phyloP scores from a whole-genome alignment of 371 early-diverging fungal genomes.

The Syncephalis fuscata region DNA sequence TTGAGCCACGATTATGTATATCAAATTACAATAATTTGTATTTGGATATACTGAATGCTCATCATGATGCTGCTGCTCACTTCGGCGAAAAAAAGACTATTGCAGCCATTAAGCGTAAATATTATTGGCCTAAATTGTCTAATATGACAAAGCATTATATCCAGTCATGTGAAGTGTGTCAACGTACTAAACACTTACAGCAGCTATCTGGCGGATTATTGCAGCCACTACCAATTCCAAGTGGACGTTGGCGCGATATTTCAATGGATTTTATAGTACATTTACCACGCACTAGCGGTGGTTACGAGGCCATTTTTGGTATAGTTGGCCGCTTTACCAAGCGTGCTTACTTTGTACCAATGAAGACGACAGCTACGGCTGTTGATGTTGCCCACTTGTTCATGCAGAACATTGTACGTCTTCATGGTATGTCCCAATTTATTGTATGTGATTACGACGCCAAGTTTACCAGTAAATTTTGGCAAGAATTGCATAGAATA shows the following conservation, averaged over 20 bases:
- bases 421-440: no score
- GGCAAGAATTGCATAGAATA: no score
- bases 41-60: conserved; percentile 5
- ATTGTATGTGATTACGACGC: no score
- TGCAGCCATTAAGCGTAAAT: conserved; percentile 14
- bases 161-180: conserved; percentile 16
- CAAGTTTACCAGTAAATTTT: no score
- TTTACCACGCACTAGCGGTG: conserved; percentile 10
- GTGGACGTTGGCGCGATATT: conserved; percentile 19
- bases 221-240: conserved; percentile 16
- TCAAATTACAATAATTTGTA: conserved; percentile 1
- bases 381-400: no score
- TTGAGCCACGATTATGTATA: no score
- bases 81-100: conserved; percentile 21
- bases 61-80: conserved; percentile 24
- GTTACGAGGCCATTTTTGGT: conserved; percentile 17
- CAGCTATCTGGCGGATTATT: conserved; percentile 15
- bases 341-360: conserved; percentile 20
- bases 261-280: conserved; percentile 27
- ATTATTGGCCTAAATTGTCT: conserved; percentile 20
- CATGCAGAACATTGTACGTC: no score
- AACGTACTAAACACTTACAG: conserved; percentile 8
- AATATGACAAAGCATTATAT: conserved; percentile 14
- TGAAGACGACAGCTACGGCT: conserved; percentile 8
- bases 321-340: conserved; percentile 26